Base-by-base conservation (phyloP, 306 rosid species). In the Pyrus bretschneideri region DNA sequence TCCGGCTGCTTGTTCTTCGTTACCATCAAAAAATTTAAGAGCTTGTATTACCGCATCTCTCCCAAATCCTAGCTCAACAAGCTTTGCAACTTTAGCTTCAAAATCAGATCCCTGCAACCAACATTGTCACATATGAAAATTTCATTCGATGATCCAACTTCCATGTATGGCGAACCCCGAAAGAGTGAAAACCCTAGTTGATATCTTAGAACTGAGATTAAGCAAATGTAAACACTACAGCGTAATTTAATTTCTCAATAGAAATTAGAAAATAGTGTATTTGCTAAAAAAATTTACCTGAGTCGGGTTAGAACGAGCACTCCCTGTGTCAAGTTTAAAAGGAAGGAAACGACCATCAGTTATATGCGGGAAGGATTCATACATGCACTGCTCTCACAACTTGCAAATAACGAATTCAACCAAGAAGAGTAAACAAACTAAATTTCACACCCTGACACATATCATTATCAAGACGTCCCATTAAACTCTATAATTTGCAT, bases 11-110 rank as follows among this genome's bases (percentile, higher is more conserved):
- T 85, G 91, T 14, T 85, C 91, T 78, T 87, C 91, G 30, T 87
- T 85, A 10, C 93, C 87, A n/a, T 86, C 74, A 4, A 79, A 91
- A 69, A 96, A 67, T 79, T 91, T 73, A 65, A 96, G 99, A 72
- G 99, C 98, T 83, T 89, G 88, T 62, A 91, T 70, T 52, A 91
- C 97, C 33, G 92, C 96, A 13, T 88, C 95, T 82, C 97, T 91
- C 83, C 81, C 93, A 73, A 92, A 96, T 70, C 99, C 99, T 54
- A 96, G 80, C 80, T 96, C 98, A 57, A 92, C 90, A 46, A 96
- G 99, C 90, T 91, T 96, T 44, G 93, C 89, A 73, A 96, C 89
- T 85, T 96, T 96, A 63, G 79, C 90, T 84, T 96, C 98, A 77
- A 92, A 92, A 25, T 80, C 90, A 57, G 91, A 15, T 30, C 82